phyloP scores from a whole-genome alignment of 768 basidiomycete genomes.

The Exidia glandulosa region DNA sequence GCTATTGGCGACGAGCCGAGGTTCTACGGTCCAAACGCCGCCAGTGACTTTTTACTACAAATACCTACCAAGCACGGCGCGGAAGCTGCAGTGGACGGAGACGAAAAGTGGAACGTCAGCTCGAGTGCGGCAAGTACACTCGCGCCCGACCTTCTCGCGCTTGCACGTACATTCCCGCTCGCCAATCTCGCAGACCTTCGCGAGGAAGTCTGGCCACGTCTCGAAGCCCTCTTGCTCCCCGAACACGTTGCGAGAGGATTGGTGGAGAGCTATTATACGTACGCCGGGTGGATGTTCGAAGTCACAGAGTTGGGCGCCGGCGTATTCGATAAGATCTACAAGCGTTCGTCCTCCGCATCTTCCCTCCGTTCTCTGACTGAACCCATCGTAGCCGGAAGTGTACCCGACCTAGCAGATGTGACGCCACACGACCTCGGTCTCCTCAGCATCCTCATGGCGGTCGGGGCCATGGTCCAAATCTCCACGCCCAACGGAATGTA shows the following conservation, averaged over 20 bases:
- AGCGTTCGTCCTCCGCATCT: too few species aligned
- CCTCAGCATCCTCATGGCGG: background rate
- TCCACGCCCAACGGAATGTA: background rate
- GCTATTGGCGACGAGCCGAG: background rate
- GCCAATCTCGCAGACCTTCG: background rate
- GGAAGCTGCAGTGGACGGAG: too few species aligned
- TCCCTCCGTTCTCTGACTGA: too few species aligned
- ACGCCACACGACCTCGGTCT: background rate
- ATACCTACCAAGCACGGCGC: background rate
- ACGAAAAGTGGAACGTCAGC: too few species aligned
- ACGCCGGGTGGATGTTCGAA: background rate
- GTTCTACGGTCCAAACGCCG: background rate
- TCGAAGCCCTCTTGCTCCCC: constrained; percentile 9
- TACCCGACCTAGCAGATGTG: background rate
- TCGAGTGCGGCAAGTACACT: too few species aligned
- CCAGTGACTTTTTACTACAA: background rate
- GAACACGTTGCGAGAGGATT: background rate
- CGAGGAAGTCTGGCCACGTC: constrained; percentile 21
- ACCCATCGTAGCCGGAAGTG: too few species aligned
- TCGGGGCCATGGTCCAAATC: background rate
- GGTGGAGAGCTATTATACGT: background rate
- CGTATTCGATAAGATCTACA: background rate
- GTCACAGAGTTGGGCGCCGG: background rate
- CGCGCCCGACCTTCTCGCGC: background rate
- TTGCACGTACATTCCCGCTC: background rate